Percentiles rank a stretch among this genome's conserved stretches.
These are phyloP conservation scores for Hemileccinum impolitum DNA, from an alignment of 768 basidiomycete genomes.

Conservation along the genomic window DNA sequence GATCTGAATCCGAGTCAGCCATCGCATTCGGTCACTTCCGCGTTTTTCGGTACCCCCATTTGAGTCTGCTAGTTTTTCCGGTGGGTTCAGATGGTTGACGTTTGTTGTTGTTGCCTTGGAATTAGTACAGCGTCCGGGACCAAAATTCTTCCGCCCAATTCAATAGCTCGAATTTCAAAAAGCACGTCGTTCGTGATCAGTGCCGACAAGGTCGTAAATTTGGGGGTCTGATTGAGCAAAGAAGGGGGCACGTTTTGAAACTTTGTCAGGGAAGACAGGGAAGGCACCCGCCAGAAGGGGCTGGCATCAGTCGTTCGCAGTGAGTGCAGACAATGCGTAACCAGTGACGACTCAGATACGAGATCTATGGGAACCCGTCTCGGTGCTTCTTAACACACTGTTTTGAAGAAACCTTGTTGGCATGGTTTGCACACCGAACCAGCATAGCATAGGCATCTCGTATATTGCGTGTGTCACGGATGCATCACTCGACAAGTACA, in stretches of 20 bases:
- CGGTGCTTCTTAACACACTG: not conserved
- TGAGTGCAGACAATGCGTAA: not conserved
- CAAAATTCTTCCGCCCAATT: not conserved
- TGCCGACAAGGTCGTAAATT: not conserved
- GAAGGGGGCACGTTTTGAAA: not conserved
- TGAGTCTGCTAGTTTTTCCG: conserved; percentile 4
- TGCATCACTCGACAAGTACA: conserved; percentile 14
- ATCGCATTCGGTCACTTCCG: not conserved
- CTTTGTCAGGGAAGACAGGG: conserved; percentile 13
- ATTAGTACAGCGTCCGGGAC: not conserved
- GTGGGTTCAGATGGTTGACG: conserved; percentile 22
- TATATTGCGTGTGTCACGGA: not conserved
- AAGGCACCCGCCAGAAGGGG: conserved; percentile 12
- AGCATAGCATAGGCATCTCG: conserved; percentile 1
- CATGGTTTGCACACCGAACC: conserved; percentile 5
- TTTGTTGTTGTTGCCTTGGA: conserved; percentile 1
- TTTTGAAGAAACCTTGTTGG: conserved; percentile 9
- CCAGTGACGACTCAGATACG: not conserved
- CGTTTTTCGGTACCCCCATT: conserved; percentile 6
- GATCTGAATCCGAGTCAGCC: no score
- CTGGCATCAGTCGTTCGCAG: conserved; percentile 8
- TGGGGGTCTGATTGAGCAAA: conserved; percentile 15
- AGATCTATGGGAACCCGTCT: conserved; percentile 7
- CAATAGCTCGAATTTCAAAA: no score
- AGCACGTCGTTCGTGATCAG: no score